Conservation (phyloP, 1,284 basidiomycete species). For the Malassezia sympodialis region DNA sequence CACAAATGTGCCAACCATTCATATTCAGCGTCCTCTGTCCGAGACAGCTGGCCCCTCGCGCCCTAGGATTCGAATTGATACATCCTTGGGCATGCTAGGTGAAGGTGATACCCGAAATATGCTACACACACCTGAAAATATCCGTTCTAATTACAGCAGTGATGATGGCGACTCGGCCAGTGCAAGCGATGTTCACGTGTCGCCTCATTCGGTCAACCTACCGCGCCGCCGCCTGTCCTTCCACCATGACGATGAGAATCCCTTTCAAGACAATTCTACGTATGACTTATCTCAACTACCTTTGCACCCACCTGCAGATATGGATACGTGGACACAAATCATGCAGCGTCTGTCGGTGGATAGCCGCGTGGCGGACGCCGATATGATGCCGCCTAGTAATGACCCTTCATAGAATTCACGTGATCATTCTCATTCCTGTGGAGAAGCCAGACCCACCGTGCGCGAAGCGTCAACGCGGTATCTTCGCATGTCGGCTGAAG, state of each 20-base stretch:
- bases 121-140: neutral
- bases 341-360: conserved; percentile 14
- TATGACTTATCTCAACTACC: neutral
- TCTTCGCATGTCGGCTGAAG: neutral
- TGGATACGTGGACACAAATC: conserved; percentile 12
- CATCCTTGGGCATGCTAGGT: neutral
- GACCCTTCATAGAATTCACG: neutral
- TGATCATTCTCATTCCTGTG: neutral
- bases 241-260: neutral
- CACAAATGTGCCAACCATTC: neutral
- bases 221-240: conserved; percentile 10
- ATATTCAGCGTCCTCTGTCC: neutral
- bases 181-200: conserved; percentile 1
- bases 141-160: neutral
- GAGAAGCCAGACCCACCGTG: neutral
- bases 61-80: conserved; percentile 1
- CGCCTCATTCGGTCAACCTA: neutral
- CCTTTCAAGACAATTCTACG: neutral
- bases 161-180: conserved; percentile 2
- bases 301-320: conserved; percentile 6
- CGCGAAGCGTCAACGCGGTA: neutral
- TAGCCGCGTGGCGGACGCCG: neutral
- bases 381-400: neutral
- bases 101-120: neutral
- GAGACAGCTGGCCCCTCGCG: neutral